These are phyloP conservation scores for Aureobasidium mangrovei DNA, from an alignment of 2,329 filamentous ascomycete genomes.

Conservation along the genomic window DNA sequence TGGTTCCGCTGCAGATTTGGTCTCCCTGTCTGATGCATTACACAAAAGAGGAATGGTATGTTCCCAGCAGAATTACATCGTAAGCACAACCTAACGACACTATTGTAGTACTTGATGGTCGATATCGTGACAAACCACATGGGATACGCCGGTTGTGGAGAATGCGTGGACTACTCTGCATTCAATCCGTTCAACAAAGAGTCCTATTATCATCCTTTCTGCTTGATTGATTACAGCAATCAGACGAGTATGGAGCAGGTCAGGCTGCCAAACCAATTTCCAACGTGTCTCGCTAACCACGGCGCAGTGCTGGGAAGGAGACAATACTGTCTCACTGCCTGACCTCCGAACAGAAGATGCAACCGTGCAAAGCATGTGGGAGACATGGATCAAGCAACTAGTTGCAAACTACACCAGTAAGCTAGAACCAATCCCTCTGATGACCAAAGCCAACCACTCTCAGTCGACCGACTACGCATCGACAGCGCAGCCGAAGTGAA, in stretches of 20 bases:
- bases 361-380: constrained; percentile 42
- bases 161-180: constrained; percentile 25
- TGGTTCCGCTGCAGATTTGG: constrained; percentile 30
- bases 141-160: constrained; percentile 25
- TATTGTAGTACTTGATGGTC: constrained; percentile 29
- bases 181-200: constrained; percentile 34
- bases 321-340: constrained; percentile 46
- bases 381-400: constrained; percentile 49
- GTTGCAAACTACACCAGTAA: constrained; percentile 48
- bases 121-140: constrained; percentile 32
- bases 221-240: constrained; percentile 48
- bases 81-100: constrained; percentile 10
- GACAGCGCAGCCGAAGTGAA: constrained; percentile 40
- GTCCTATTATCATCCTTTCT: constrained; percentile 45
- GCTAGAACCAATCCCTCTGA: too few relatives aligned
- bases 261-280: background rate
- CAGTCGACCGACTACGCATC: constrained; percentile 43
- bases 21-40: constrained; percentile 26
- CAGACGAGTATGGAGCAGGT: constrained; percentile 25
- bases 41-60: constrained; percentile 30
- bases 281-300: background rate
- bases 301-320: constrained; percentile 29
- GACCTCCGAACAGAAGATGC: constrained; percentile 50
- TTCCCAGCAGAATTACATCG: constrained; percentile 13
- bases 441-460: background rate